Evolutionary conservation across 768 basidiomycete species (phyloP), one percentile per base, ranked within the genome.

Genomic region (Suillus discolor): DNA sequence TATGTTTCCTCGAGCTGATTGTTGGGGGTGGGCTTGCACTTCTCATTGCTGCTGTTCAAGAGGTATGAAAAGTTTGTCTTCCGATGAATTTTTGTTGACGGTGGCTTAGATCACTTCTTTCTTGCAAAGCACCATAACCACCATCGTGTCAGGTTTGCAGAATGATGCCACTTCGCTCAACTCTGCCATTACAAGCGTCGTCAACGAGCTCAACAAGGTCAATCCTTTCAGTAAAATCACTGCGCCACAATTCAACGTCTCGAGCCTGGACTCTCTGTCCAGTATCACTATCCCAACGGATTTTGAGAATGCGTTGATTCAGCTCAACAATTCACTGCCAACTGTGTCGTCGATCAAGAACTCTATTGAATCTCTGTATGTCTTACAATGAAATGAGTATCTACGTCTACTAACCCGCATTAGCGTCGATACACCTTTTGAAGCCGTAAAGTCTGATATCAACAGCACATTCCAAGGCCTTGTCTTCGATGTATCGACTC

Each of bases 1-100:
- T 99, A 62, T 99, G 97, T 76, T 95, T 97, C 70, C 80, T 97
- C 68, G 95, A 99, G 77, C 84, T 99, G 53, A 88, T 93, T 28
- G 87, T 99, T 12, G 84, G 89, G 36, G 95, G 95, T 20, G 90
- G 85, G 7, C 81, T 99, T 61, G 84, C 87, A 31, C 79, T 98
- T 63, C 79, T 97, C 55, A 93, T 97, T 60, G 83, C 81, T 57
- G 94, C 94, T 7, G 93, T 95, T 0, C 81, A 94, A 68, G 91
- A 91, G 80, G 96, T 96, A 69, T 67, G 87, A 77, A 15, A 3
- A 23, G 28, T 15, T 42, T 18, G 12, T 54, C 57, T 61, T 41
- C 6, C 42, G n/a, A 9, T 16, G 47, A 44, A 38, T 28, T 25
- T n/a, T 66, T 63, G 57, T 61, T 73, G 31, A 69, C 66, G 65